Conservation (phyloP, 2,329 filamentous ascomycete species). For the Hortaea werneckii region DNA sequence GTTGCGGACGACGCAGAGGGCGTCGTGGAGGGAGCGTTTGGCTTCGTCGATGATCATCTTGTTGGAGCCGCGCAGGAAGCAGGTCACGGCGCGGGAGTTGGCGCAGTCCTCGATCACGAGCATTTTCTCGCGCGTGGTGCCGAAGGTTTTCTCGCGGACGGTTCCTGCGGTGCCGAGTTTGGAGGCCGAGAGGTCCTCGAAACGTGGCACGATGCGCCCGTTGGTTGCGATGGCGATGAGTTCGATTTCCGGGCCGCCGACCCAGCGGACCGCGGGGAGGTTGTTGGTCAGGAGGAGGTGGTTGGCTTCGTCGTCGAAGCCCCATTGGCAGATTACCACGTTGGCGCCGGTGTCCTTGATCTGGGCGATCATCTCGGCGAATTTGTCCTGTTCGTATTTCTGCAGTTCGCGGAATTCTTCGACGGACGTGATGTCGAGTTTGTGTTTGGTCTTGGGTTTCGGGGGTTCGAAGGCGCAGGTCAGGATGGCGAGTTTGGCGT, state of each 20-base stretch:
- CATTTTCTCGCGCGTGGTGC: slow-evolving; percentile 98
- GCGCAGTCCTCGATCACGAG: slow-evolving; percentile 98
- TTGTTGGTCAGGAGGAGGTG: slow-evolving; percentile 93
- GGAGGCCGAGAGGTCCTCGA: slow-evolving; percentile 82
- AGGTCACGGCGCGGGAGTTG: slow-evolving; percentile 90
- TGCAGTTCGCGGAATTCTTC: slow-evolving; percentile 98
- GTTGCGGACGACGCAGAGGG: slow-evolving; percentile 94
- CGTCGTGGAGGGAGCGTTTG: slow-evolving; percentile 93
- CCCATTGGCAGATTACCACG: slow-evolving; percentile 97
- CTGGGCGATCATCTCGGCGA: slow-evolving; percentile 95
- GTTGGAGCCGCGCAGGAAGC: slow-evolving; percentile 95
- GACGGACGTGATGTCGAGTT: slow-evolving; percentile 91
- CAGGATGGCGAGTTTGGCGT: slow-evolving; percentile 94
- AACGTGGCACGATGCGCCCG: slow-evolving; percentile 90
- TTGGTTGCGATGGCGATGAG: slow-evolving; percentile 98
- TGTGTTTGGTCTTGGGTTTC: slow-evolving; percentile 99
- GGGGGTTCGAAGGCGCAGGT: slow-evolving; percentile 98
- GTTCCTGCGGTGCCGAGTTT: slow-evolving; percentile 87
- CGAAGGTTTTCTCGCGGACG: slow-evolving; percentile 91
- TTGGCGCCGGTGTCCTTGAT: slow-evolving; percentile 97
- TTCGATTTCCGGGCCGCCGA: slow-evolving; percentile 95
- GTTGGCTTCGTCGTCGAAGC: slow-evolving; percentile 98
- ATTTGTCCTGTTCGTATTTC: slow-evolving; percentile 90
- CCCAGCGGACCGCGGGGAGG: slow-evolving; percentile 92
- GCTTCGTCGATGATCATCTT: slow-evolving; percentile 99